Percentiles rank a stretch among this genome's conserved stretches.
phyloP scores from a whole-genome alignment of 2,329 filamentous ascomycete species.

The Cordyceps tenuipes region DNA sequence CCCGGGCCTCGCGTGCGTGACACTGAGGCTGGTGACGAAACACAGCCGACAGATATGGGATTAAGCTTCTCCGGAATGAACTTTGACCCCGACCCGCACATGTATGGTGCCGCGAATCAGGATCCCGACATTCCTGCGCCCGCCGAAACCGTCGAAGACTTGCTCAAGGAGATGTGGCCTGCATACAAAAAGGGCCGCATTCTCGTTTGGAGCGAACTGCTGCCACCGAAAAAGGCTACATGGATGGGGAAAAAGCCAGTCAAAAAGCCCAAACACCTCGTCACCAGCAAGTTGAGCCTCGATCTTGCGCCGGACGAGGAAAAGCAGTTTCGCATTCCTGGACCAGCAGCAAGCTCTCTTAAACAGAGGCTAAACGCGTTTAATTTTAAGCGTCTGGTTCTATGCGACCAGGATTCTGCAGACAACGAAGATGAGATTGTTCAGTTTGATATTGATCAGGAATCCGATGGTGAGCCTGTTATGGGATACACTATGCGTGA shows the following conservation, averaged over 20 bases:
- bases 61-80: conserved; percentile 36
- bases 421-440: conserved; percentile 27
- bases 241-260: conserved; percentile 70
- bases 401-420: conserved; percentile 32
- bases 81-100: conserved; percentile 38
- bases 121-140: conserved; percentile 58
- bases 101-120: conserved; percentile 42
- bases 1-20: conserved; percentile 36
- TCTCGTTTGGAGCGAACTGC: conserved; percentile 71
- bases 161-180: conserved; percentile 74
- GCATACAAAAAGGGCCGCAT: conserved; percentile 67
- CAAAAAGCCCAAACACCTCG: conserved; percentile 72
- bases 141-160: conserved; percentile 63
- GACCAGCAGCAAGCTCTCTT: conserved; percentile 44
- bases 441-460: conserved; percentile 40
- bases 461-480: conserved; percentile 55
- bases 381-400: conserved; percentile 40
- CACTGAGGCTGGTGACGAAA: conserved; percentile 28
- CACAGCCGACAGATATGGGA: conserved; percentile 23
- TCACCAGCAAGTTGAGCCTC: conserved; percentile 80
- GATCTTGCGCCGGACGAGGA: conserved; percentile 83
- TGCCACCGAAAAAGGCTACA: conserved; percentile 70
- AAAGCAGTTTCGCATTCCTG: conserved; percentile 70
- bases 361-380: conserved; percentile 48
- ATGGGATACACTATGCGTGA: conserved; percentile 72